Conservation (phyloP, 2,329 filamentous ascomycete species). For the Verticillium tricorpus region DNA sequence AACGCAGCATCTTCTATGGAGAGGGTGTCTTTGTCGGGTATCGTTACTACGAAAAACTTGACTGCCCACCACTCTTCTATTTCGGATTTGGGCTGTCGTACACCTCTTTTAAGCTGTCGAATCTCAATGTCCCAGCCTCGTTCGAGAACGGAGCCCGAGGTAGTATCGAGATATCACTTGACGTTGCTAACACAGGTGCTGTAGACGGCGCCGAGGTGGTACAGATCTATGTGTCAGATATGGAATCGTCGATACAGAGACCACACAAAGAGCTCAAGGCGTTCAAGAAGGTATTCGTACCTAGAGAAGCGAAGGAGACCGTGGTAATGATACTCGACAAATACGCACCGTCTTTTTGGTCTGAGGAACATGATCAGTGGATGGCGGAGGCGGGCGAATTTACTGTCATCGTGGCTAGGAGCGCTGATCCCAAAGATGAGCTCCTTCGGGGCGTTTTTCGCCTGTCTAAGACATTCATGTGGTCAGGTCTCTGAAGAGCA, state of each 20-base stretch:
- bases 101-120: slow-evolving; percentile 35
- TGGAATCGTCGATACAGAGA: slow-evolving; percentile 36
- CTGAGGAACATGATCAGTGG: slow-evolving; percentile 63
- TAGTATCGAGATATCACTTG: slow-evolving; percentile 30
- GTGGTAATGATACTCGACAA: slow-evolving; percentile 42
- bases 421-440: slow-evolving; percentile 8
- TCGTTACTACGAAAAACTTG: background rate
- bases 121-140: slow-evolving; percentile 38
- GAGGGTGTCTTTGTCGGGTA: slow-evolving; percentile 8
- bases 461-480: slow-evolving; percentile 7
- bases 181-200: slow-evolving; percentile 9
- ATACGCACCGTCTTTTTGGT: slow-evolving; percentile 52
- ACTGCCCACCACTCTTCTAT: slow-evolving; percentile 1
- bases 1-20: background rate
- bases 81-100: slow-evolving; percentile 46
- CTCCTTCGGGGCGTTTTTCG: slow-evolving; percentile 3
- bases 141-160: slow-evolving; percentile 20
- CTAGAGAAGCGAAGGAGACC: slow-evolving; percentile 51
- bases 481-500: slow-evolving; percentile 10
- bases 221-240: slow-evolving; percentile 52
- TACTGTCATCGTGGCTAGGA: slow-evolving; percentile 46
- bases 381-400: slow-evolving; percentile 61
- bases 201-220: slow-evolving; percentile 31
- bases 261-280: slow-evolving; percentile 61
- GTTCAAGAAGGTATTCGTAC: slow-evolving; percentile 59